Percentiles rank a stretch among this genome's conserved stretches.
These are phyloP conservation scores for Populus simonii DNA, from an alignment of 345 rosid species.

Conservation along the genomic window DNA sequence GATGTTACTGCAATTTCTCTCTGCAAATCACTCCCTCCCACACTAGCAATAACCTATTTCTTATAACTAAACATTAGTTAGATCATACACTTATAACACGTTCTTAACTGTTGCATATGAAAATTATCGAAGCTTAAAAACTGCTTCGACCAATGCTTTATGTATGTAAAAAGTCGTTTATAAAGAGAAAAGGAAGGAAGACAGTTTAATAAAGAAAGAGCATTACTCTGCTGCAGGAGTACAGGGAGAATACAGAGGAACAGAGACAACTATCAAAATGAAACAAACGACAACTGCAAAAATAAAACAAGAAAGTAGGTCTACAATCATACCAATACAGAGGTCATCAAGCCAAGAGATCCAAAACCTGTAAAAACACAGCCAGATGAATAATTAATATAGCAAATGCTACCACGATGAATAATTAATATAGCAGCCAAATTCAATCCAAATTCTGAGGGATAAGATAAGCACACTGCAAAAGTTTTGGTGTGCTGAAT, in stretches of 20 bases:
- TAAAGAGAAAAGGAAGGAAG: neutral
- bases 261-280: neutral
- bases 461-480: neutral
- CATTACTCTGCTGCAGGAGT: neutral
- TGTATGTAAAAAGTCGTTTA: neutral
- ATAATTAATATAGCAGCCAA: neutral
- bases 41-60: neutral
- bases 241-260: neutral
- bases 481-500: neutral
- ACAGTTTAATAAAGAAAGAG: neutral
- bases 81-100: neutral
- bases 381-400: neutral
- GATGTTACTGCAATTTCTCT: neutral
- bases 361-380: constrained; percentile 64
- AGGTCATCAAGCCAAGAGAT: constrained; percentile 98
- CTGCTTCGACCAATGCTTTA: neutral
- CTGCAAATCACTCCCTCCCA: neutral
- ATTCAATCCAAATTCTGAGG: neutral
- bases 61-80: neutral
- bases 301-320: neutral
- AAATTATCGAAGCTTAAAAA: neutral
- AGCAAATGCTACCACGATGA: neutral
- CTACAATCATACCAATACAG: constrained; percentile 68
- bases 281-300: neutral
- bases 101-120: neutral